phyloP scores from a whole-genome alignment of 108 stramenopile species.

The Cyclotella baltica region DNA sequence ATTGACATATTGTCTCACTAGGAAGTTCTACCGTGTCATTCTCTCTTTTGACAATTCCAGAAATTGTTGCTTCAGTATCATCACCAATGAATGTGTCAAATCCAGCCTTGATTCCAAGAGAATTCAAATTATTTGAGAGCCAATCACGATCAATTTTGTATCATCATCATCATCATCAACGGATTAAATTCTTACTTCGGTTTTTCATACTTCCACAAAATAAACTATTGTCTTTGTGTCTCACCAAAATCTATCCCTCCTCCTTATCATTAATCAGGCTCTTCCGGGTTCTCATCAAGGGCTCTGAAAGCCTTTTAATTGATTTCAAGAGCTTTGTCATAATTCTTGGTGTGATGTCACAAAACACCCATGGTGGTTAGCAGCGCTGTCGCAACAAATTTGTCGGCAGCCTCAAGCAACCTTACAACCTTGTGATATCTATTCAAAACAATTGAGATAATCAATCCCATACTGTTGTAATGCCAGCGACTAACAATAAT shows the following conservation, averaged over 20 bases:
- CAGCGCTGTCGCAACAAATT: constrained; percentile 60
- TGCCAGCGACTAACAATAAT: constrained; percentile 85
- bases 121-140: constrained; percentile 25
- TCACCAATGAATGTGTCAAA: constrained; percentile 33
- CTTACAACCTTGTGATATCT: constrained; percentile 80
- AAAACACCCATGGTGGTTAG: constrained; percentile 85
- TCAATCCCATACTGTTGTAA: constrained; percentile 81
- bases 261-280: constrained; percentile 29
- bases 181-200: constrained; percentile 26
- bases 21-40: constrained; percentile 31
- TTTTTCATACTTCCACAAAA: constrained; percentile 72
- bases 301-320: constrained; percentile 71
- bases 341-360: constrained; percentile 81
- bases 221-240: constrained; percentile 68
- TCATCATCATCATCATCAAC: constrained; percentile 24
- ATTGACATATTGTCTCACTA: constrained; percentile 19
- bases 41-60: constrained; percentile 27
- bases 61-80: constrained; percentile 31
- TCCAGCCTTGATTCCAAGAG: constrained; percentile 54
- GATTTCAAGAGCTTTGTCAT: constrained; percentile 68
- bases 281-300: constrained; percentile 37
- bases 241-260: constrained; percentile 57
- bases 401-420: constrained; percentile 67
- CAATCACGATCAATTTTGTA: constrained; percentile 35
- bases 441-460: constrained; percentile 68